Conservation (phyloP, 192 early-diverging fungal species). For the Paraglomus occultum region DNA sequence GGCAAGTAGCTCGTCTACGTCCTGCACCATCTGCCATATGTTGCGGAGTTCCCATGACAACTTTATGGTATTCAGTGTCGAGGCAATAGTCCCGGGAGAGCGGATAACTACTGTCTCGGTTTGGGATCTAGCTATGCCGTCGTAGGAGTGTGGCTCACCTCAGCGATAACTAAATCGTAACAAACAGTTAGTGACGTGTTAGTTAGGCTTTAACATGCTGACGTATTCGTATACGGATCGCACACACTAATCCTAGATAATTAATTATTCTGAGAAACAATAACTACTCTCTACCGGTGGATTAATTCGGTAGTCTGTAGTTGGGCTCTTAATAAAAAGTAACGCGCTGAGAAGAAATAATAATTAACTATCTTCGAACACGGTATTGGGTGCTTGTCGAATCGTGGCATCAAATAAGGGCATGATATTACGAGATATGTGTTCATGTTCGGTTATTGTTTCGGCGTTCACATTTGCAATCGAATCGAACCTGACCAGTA, state of each 20-base stretch:
- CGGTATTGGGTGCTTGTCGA: slow-evolving; percentile 1
- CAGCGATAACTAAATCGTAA: slow-evolving; percentile 5
- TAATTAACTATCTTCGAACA: slow-evolving; percentile 16
- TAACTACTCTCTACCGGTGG: slow-evolving; percentile 14
- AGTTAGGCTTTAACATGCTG: slow-evolving; percentile 17
- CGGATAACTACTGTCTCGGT: too few relatives aligned
- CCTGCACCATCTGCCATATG: slow-evolving; percentile 5
- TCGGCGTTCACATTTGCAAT: slow-evolving; percentile 4
- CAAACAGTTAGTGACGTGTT: slow-evolving; percentile 3
- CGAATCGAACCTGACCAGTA: neutral
- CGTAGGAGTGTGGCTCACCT: neutral
- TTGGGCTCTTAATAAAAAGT: neutral
- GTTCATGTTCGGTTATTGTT: too few relatives aligned
- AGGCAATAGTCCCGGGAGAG: too few relatives aligned
- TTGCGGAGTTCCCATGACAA: slow-evolving; percentile 19
- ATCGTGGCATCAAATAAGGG: slow-evolving; percentile 23
- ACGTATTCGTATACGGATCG: neutral
- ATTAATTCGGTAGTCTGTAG: neutral
- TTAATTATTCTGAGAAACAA: neutral
- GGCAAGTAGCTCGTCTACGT: neutral
- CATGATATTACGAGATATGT: slow-evolving; percentile 20
- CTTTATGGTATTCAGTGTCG: slow-evolving; percentile 14
- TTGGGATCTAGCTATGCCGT: slow-evolving; percentile 24
- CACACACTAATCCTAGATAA: slow-evolving; percentile 6
- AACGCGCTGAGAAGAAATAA: slow-evolving; percentile 16